Base-by-base conservation (phyloP, 805 yeast genomes). In the Metschnikowia amazonensis region DNA sequence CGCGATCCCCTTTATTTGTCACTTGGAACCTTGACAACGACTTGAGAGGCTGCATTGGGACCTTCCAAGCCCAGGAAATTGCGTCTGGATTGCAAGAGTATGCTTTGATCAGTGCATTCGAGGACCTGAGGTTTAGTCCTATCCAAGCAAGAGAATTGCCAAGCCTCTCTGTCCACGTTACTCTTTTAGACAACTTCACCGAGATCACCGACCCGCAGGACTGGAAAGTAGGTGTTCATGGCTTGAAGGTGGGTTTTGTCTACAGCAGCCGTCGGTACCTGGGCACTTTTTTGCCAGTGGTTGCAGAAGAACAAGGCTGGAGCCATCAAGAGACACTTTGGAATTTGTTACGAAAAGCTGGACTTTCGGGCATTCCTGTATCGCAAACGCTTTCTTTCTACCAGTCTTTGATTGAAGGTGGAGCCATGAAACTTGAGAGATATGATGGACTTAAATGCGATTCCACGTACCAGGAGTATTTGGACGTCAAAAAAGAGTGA, bases 21-120 rank as follows among this genome's bases (percentile, higher is more conserved):
- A 94, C 98, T 0, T 94, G 97, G 96, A 82, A 81, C 55, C 74
- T 76, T 46, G 51, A 55, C 42, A 62, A 64, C 21, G 65, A 69
- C 11, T 68, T 92, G 39, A 71, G 98, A 35, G 99, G 99, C 0
- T 92, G 99, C 60, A 94, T 92, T 44, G 99, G 99, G 1, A 90
- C 96, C 0, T 94, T 94, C 61, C 68, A 73, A 16, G 66, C 76
- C 13, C 62, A 76, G 45, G 71, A 75, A 0, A 54, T 86, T 2
- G 81, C 75, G 14, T 42, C 58, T 1, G 96, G 94, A 0, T 74
- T 89, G 3, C 61, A 67, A 18, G 71, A 73, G 31, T 92, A 82
- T 59, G 74, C 96, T 0, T 43, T 84, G 14, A 58, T 64, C 16
- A 67, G 79, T 2, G 96, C 96, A 0, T 65, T 89, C 6, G 79